phyloP scores from a whole-genome alignment of 140 eudicot species.

The Cichorium intybus region DNA sequence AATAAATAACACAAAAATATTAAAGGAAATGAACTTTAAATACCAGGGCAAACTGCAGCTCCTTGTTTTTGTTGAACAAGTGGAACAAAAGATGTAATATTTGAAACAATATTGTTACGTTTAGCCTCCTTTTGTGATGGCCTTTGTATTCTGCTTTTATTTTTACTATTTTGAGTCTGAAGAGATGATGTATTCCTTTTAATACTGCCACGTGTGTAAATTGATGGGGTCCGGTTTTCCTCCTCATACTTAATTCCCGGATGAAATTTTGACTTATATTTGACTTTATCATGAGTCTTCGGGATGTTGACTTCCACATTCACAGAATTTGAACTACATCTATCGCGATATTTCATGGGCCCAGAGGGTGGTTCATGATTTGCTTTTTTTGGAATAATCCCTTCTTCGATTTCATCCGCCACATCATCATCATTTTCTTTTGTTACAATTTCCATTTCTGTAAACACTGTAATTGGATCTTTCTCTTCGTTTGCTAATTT shows the following conservation, averaged over 20 bases:
- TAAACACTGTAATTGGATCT: too few species aligned
- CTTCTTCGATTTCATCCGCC: conserved; percentile 9
- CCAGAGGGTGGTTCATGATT: background rate
- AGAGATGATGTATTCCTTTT: conserved; percentile 30
- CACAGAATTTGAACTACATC: conserved; percentile 37
- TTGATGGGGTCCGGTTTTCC: conserved; percentile 41
- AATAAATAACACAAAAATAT: too few species aligned
- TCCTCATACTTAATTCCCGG: conserved; percentile 29
- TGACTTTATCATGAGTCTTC: conserved; percentile 30
- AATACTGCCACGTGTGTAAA: conserved; percentile 38
- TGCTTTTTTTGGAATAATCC: background rate
- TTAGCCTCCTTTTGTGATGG: conserved; percentile 48
- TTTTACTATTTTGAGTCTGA: conserved; percentile 23
- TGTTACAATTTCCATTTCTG: too few species aligned
- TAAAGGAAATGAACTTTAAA: too few species aligned
- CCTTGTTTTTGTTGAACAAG: conserved; percentile 89
- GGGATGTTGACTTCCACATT: conserved; percentile 27
- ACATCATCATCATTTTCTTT: conserved; percentile 1
- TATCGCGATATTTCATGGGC: conserved; percentile 33
- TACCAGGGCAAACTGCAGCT: conserved; percentile 72
- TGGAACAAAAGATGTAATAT: conserved; percentile 72
- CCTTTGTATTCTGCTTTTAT: conserved; percentile 42
- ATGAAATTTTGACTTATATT: conserved; percentile 30
- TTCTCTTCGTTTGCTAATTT: too few species aligned
- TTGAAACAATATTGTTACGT: conserved; percentile 63